Conservation (phyloP, 257 asterid species). For the Solanum habrochaites region DNA sequence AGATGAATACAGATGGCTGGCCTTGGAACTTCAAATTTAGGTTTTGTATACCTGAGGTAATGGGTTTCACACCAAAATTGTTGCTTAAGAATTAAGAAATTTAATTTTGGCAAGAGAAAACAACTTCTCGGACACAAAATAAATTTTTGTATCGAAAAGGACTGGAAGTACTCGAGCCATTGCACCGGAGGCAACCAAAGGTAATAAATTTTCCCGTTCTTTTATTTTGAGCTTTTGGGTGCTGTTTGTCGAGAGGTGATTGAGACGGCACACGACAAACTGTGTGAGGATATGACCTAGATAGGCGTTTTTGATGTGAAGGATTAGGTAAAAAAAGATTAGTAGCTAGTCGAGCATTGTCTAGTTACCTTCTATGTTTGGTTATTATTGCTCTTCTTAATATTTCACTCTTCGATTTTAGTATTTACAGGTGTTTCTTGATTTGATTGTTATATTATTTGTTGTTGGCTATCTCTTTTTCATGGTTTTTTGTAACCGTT, state of each 20-base stretch:
- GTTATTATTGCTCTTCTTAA: background rate
- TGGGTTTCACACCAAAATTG: background rate
- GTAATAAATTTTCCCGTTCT: background rate
- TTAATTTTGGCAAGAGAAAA: background rate
- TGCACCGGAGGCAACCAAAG: background rate
- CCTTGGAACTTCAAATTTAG: conserved; percentile 3
- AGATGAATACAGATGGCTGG: conserved; percentile 3
- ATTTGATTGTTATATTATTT: background rate
- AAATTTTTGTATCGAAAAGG: background rate
- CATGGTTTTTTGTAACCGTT: background rate
- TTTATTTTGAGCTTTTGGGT: background rate
- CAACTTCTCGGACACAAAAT: background rate
- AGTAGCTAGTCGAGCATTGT: background rate
- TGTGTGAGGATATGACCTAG: background rate
- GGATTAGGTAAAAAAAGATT: background rate
- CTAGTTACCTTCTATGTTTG: background rate
- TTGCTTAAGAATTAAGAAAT: conserved; percentile 2
- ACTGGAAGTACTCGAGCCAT: background rate
- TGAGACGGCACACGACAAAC: background rate
- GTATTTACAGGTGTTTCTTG: background rate
- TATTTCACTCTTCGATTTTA: background rate
- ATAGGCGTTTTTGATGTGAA: background rate
- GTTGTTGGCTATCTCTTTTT: background rate
- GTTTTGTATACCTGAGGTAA: background rate
- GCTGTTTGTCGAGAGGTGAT: background rate